Evolutionary conservation across 768 basidiomycete genomes (phyloP).

Genomic region (Plicaturopsis crispa): DNA sequence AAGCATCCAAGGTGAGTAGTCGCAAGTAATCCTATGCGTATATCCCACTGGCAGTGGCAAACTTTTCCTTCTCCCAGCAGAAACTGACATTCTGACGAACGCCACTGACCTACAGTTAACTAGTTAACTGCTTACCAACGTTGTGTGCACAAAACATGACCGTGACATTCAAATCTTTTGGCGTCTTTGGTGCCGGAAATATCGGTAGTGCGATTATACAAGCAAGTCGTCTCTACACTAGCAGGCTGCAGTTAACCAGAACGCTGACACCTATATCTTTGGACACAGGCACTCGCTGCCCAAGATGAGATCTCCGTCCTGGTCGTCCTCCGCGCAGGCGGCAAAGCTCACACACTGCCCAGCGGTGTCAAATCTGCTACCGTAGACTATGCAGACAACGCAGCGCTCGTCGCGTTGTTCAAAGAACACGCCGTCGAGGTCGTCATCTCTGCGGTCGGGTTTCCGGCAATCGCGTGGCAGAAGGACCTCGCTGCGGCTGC

Average conservation of each 20-base stretch:
- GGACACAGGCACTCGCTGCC: too few relatives aligned
- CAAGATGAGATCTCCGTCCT: conserved; percentile 1
- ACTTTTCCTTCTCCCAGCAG: too few relatives aligned
- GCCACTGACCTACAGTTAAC: too few relatives aligned
- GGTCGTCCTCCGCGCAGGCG: conserved; percentile 3
- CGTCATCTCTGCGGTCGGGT: conserved; percentile 24
- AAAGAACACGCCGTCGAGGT: conserved; percentile 25
- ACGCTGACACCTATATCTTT: too few relatives aligned
- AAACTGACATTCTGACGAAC: too few relatives aligned
- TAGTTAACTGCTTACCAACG: too few relatives aligned
- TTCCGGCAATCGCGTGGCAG: conserved; percentile 17
- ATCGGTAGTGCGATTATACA: conserved; percentile 25
- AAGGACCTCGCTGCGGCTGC: conserved; percentile 25
- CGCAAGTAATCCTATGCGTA: too few relatives aligned
- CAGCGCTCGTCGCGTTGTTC: conserved; percentile 17
- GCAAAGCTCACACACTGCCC: not conserved
- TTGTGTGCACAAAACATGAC: too few relatives aligned
- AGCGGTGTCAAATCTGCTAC: conserved; percentile 16
- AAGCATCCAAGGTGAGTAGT: too few relatives aligned
- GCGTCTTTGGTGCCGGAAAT: conserved; percentile 25
- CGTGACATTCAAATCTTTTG: conserved; percentile 26
- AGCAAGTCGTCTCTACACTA: too few relatives aligned
- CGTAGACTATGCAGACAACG: conserved; percentile 20
- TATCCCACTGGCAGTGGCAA: too few relatives aligned
- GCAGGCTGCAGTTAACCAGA: too few relatives aligned